Percentiles rank a stretch among this genome's conserved stretches.
These are phyloP conservation scores for Leccinum incarnatum DNA, from an alignment of 768 basidiomycete species.

Conservation along the genomic window DNA sequence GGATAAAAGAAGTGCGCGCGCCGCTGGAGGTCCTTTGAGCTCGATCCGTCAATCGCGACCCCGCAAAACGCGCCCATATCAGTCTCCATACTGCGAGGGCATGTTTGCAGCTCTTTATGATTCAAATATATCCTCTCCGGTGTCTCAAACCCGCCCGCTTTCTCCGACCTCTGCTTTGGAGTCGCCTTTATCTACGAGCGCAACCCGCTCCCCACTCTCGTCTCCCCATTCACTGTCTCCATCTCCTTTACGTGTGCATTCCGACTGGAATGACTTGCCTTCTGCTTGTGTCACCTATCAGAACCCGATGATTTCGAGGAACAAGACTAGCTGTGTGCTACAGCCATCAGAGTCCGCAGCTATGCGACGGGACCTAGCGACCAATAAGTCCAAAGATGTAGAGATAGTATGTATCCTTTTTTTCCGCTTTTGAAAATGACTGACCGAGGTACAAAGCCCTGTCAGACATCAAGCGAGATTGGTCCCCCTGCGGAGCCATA, in stretches of 20 bases:
- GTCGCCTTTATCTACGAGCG: slow-evolving; percentile 5
- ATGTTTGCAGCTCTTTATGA: slow-evolving; percentile 14
- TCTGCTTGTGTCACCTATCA: slow-evolving; percentile 2
- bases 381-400: slow-evolving; percentile 23
- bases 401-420: slow-evolving; percentile 27
- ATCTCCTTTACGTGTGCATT: slow-evolving; percentile 8
- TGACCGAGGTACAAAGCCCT: slow-evolving; percentile 1
- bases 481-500: slow-evolving; percentile 12
- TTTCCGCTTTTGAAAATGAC: not conserved
- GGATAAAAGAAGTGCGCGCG: slow-evolving; percentile 35
- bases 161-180: not conserved
- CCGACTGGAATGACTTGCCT: not conserved
- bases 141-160: not conserved
- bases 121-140: slow-evolving; percentile 1
- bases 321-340: slow-evolving; percentile 9
- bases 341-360: slow-evolving; percentile 23
- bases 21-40: slow-evolving; percentile 35
- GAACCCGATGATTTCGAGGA: slow-evolving; percentile 13
- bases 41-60: slow-evolving; percentile 24
- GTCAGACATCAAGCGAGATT: slow-evolving; percentile 28
- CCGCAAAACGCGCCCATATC: slow-evolving; percentile 19
- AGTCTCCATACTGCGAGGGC: slow-evolving; percentile 10
- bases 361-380: slow-evolving; percentile 19
- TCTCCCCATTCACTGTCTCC: slow-evolving; percentile 18
- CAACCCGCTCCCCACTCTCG: slow-evolving; percentile 14